A percentile compares a stretch with the other conserved stretches of the same genome.
Evolutionary conservation across 2,329 filamentous ascomycete genomes (phyloP).

Genomic region (Pseudogymnoascus sp.): DNA sequence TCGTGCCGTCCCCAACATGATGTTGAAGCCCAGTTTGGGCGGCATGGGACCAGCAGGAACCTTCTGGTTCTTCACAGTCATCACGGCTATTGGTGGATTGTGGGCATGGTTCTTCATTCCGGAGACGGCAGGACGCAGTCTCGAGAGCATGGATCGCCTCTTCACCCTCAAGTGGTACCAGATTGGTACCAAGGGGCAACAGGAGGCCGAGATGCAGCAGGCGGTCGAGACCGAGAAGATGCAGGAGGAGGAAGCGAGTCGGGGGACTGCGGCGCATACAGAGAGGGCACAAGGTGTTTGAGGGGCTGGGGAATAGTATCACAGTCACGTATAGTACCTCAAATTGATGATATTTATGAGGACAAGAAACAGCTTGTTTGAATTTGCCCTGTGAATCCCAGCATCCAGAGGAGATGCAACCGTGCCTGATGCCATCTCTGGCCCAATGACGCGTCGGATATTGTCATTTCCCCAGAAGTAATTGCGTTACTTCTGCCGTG

Average conservation of each 20-base stretch:
- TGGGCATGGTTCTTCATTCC: constrained; percentile 69
- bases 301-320: not conserved
- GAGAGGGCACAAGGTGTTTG: not conserved
- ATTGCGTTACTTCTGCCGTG: not conserved
- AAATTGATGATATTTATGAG: not conserved
- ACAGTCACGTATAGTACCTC: not conserved
- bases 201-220: constrained; percentile 41
- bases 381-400: not conserved
- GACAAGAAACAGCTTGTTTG: not conserved
- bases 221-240: constrained; percentile 36
- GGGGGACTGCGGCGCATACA: constrained; percentile 10
- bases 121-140: constrained; percentile 57
- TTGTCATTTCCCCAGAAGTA: not conserved
- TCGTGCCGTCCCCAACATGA: constrained; percentile 67
- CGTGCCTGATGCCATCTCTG: not conserved
- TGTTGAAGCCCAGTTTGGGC: constrained; percentile 40
- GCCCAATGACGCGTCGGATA: not conserved
- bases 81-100: constrained; percentile 57
- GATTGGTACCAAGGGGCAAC: constrained; percentile 53
- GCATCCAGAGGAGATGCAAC: not conserved
- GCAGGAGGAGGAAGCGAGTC: constrained; percentile 26
- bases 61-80: constrained; percentile 65
- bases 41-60: constrained; percentile 52
- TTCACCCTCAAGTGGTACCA: constrained; percentile 67
- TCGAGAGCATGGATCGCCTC: constrained; percentile 63